Evolutionary conservation across 2,329 filamentous ascomycete genomes (phyloP).

Genomic region (Aspergillus puulaauensis): DNA sequence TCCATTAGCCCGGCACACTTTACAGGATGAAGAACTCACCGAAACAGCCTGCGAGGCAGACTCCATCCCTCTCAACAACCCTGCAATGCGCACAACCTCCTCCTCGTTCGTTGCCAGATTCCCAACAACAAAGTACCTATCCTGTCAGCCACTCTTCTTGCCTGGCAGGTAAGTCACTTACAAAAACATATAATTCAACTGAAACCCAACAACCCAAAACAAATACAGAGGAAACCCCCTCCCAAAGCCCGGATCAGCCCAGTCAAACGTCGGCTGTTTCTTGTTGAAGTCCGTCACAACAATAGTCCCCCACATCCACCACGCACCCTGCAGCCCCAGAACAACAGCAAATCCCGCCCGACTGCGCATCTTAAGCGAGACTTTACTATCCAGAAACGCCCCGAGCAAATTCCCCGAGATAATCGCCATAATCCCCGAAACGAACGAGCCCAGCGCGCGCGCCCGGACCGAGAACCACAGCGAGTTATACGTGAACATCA

Average conservation of each 20-base stretch:
- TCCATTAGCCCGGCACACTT: not conserved
- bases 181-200: conserved; percentile 72
- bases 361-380: conserved; percentile 56
- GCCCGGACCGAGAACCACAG: conserved; percentile 71
- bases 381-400: conserved; percentile 61
- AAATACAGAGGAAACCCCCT: conserved; percentile 66
- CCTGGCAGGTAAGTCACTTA: conserved; percentile 33
- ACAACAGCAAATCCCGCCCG: conserved; percentile 56
- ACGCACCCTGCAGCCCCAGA: conserved; percentile 59
- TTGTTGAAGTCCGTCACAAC: conserved; percentile 61
- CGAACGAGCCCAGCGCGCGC: conserved; percentile 68
- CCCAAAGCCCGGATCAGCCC: conserved; percentile 64
- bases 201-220: conserved; percentile 66
- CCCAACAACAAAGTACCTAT: conserved; percentile 67
- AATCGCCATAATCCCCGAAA: conserved; percentile 67
- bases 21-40: conserved; percentile 30
- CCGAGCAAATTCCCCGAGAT: conserved; percentile 66
- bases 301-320: conserved; percentile 72
- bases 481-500: conserved; percentile 68
- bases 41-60: conserved; percentile 72
- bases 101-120: conserved; percentile 62
- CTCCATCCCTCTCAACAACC: conserved; percentile 67
- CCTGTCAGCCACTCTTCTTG: not conserved
- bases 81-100: conserved; percentile 68
- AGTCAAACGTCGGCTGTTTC: conserved; percentile 64